These are phyloP conservation scores for Physcia stellaris DNA, from an alignment of 495 filamentous ascomycete species.

Conservation along the genomic window DNA sequence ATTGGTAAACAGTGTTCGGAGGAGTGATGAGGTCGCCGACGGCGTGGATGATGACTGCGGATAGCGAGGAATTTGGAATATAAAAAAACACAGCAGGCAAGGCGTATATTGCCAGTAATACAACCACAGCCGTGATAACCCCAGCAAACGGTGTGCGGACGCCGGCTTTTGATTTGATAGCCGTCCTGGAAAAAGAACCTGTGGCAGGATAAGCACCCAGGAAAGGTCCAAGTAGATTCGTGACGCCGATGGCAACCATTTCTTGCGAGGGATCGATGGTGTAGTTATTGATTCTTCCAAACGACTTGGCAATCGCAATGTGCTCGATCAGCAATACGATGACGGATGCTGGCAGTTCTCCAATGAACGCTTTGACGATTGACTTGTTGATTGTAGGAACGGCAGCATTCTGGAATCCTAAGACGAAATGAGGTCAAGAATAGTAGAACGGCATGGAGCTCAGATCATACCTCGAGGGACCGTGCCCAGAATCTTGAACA, in stretches of 20 bases:
- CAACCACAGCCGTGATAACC: constrained; percentile 76
- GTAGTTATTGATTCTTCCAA: constrained; percentile 94
- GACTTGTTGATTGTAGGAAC: constrained; percentile 54
- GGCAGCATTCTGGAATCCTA: constrained; percentile 67
- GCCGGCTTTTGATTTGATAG: constrained; percentile 96
- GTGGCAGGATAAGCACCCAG: constrained; percentile 90
- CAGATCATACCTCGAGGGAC: constrained; percentile 58
- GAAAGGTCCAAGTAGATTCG: constrained; percentile 86
- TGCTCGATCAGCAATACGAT: constrained; percentile 95
- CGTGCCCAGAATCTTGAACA: constrained; percentile 54
- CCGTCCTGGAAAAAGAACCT: constrained; percentile 92
- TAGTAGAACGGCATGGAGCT: not conserved
- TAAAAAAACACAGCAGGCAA: constrained; percentile 88
- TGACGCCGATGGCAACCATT: constrained; percentile 86
- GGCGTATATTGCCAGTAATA: constrained; percentile 90
- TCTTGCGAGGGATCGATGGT: constrained; percentile 97
- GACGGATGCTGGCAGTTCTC: constrained; percentile 61
- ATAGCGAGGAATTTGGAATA: constrained; percentile 74
- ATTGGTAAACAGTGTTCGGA: constrained; percentile 87
- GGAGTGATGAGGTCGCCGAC: constrained; percentile 91
- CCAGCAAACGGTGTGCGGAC: constrained; percentile 88
- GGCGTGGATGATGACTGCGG: constrained; percentile 94
- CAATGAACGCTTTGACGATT: constrained; percentile 47
- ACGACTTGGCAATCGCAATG: constrained; percentile 96
- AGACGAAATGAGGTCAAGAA: not conserved